Base-by-base conservation (phyloP, 768 basidiomycete genomes). In the Gautieria morchelliformis region DNA sequence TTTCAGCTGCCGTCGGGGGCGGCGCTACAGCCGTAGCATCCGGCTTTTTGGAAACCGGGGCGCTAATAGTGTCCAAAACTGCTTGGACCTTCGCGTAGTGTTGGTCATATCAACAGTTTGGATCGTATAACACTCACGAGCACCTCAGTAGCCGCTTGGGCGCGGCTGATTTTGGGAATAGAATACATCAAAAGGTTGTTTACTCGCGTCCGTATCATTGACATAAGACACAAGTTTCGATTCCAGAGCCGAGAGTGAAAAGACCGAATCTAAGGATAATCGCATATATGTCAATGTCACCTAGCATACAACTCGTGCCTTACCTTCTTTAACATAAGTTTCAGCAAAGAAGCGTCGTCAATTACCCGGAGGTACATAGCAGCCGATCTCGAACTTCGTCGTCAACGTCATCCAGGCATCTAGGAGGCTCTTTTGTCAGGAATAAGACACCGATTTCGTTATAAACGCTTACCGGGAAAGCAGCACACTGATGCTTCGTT, bases 341-440 rank as follows among this genome's bases (percentile, higher is more conserved):
- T 90, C 85, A 10, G 90, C 57, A 99, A 75, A 10, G 79, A 71
- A 62, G 87, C 81, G 67, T 88, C 89, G 63, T 84, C 80, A 66
- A 95, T 82, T 4, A 88, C 80, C 70, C 82, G 87, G 60, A 98
- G 79, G 70, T 96, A 98, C 72, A 99, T 78, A 9, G 96, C 90
- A 5, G 96, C 96, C 96, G 88, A 71, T 99, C 96, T 45, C 96
- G 85, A 53, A 99, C 96, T 75, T 99, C 96, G 65, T 99, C 96
- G 60, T 99, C 96, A 19, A 97, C 91, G 69, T 99, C 96, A 67
- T 98, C 95, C 63, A 99, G 74, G 68, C 96, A 99, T 61, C 93
- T 93, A 61, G 14, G 22, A 10, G 1, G 47, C 30, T 52, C 35
- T 40, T 6, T 48, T 12, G 37, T 32, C 24, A 59, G 58, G 32